Conservation (phyloP, 2,329 filamentous ascomycete species). For the Dothistroma septosporum region DNA sequence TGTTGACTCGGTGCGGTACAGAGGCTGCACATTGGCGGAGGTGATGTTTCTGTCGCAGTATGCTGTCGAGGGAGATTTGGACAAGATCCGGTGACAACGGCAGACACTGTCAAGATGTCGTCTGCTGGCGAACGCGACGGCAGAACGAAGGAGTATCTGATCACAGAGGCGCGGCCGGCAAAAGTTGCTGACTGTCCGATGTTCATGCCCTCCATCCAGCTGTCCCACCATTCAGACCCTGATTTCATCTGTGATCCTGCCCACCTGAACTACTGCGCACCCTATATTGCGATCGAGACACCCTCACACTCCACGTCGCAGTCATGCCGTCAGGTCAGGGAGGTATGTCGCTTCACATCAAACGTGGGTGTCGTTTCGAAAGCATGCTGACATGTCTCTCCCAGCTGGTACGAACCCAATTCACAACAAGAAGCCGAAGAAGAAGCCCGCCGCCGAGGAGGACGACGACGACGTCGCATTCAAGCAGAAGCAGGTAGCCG, state of each 20-base stretch:
- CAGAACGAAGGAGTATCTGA: not conserved
- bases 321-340: slow-evolving; percentile 51
- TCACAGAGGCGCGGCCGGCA: not conserved
- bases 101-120: not conserved
- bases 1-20: not conserved
- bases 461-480: slow-evolving; percentile 84
- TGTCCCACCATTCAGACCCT: not conserved
- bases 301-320: slow-evolving; percentile 11
- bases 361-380: not conserved
- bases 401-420: slow-evolving; percentile 53
- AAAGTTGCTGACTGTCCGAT: not conserved
- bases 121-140: not conserved
- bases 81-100: not conserved
- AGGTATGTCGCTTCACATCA: slow-evolving; percentile 36
- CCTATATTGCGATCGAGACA: not conserved
- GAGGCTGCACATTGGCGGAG: slow-evolving; percentile 4
- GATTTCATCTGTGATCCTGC: not conserved
- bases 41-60: not conserved
- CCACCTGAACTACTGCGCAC: not conserved
- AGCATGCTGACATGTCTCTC: slow-evolving; percentile 6
- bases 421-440: slow-evolving; percentile 78
- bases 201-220: not conserved
- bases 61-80: not conserved
- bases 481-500: slow-evolving; percentile 77
- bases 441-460: slow-evolving; percentile 68